phyloP scores from a whole-genome alignment of 257 asterid species.

The Ballota nigra region DNA sequence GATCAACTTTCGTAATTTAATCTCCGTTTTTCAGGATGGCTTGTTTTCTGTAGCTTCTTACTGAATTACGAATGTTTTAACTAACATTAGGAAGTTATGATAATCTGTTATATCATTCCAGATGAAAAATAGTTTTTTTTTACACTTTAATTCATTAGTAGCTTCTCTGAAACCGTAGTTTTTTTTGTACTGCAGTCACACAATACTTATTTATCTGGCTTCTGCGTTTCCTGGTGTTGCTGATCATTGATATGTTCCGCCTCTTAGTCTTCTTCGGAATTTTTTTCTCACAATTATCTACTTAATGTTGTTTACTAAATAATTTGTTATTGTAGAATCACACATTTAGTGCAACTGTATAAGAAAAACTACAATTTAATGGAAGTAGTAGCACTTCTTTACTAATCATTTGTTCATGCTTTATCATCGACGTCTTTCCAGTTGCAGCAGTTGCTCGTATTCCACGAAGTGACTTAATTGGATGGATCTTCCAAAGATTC shows the following conservation, averaged over 20 bases:
- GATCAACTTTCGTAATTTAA: not conserved
- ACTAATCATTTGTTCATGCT: too few relatives aligned
- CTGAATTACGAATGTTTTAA: not conserved
- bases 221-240: slow-evolving; percentile 71
- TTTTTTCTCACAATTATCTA: slow-evolving; percentile 4
- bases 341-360: not conserved
- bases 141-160: not conserved
- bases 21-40: not conserved
- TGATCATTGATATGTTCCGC: slow-evolving; percentile 77
- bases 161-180: not conserved
- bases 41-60: not conserved
- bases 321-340: not conserved
- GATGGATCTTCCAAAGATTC: too few relatives aligned
- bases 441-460: too few relatives aligned
- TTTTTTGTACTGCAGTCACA: slow-evolving; percentile 60
- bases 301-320: not conserved
- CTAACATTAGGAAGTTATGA: not conserved
- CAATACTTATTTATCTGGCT: slow-evolving; percentile 71
- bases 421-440: too few relatives aligned
- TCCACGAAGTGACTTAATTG: too few relatives aligned
- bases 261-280: not conserved
- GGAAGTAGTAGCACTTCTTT: not conserved
- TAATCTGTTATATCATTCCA: not conserved
- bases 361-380: too few relatives aligned
- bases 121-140: not conserved